Conservation (phyloP, 225 moss, liverwort and hornwort species). For the Ulota crispa region DNA sequence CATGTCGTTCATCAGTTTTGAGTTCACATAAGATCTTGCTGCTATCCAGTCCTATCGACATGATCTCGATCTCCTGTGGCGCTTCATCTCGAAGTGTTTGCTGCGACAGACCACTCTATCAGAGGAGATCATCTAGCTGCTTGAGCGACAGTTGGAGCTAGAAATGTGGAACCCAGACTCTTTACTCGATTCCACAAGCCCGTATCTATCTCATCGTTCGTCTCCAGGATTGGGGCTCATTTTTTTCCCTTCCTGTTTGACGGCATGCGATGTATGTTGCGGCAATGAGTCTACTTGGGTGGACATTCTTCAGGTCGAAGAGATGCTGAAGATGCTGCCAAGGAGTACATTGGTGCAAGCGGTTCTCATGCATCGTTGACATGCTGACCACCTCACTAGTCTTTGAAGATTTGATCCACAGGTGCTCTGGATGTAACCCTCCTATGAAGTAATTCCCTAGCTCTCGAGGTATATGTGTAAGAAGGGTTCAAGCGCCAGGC, state of each 20-base stretch:
- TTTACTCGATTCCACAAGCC: not conserved
- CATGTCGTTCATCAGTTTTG: constrained; percentile 21
- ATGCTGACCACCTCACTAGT: constrained; percentile 7
- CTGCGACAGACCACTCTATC: not conserved
- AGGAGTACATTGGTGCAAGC: constrained; percentile 2
- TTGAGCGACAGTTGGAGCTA: constrained; percentile 11
- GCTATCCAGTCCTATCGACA: not conserved
- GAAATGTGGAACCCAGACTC: constrained; percentile 13
- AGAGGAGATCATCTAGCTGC: constrained; percentile 10
- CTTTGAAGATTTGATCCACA: not conserved
- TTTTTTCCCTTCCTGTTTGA: not conserved
- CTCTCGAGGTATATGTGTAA: constrained; percentile 7
- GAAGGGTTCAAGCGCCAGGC: not conserved
- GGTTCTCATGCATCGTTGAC: not conserved
- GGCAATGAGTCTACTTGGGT: constrained; percentile 5
- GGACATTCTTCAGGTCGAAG: not conserved
- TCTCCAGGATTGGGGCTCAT: not conserved
- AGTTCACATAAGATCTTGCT: constrained; percentile 7
- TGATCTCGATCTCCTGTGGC: not conserved
- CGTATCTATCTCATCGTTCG: constrained; percentile 13
- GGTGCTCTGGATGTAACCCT: not conserved
- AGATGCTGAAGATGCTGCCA: constrained; percentile 15
- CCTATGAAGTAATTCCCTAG: not conserved
- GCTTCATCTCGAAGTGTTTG: constrained; percentile 7
- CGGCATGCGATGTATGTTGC: constrained; percentile 2